Evolutionary conservation across 2,329 filamentous ascomycete genomes (phyloP).

Genomic region (Colletotrichum siamense): DNA sequence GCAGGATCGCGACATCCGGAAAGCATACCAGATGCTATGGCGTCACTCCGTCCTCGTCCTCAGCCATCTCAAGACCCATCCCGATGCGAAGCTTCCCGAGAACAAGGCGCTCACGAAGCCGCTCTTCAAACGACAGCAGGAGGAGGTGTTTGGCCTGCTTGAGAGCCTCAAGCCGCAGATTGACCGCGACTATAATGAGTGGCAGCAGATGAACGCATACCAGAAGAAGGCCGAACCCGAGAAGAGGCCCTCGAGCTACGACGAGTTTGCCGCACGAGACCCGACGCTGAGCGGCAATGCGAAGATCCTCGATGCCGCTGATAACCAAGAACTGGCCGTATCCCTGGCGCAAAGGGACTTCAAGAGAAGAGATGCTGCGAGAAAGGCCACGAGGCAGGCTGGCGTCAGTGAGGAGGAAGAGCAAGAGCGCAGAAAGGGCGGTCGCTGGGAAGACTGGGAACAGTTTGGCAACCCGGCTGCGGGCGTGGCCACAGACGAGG

Average conservation of each 20-base stretch:
- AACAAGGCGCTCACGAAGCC: constrained; percentile 67
- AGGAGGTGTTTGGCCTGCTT: constrained; percentile 68
- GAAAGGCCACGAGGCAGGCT: constrained; percentile 61
- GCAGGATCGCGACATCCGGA: constrained; percentile 82
- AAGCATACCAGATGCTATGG: constrained; percentile 91
- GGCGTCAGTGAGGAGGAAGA: constrained; percentile 64
- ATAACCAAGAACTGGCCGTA: constrained; percentile 78
- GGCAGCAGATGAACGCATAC: constrained; percentile 59
- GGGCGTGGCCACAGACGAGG: constrained; percentile 48
- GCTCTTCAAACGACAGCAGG: constrained; percentile 53
- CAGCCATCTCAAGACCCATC: constrained; percentile 76
- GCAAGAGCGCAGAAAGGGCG: constrained; percentile 53
- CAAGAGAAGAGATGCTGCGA: constrained; percentile 66
- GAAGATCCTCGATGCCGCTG: constrained; percentile 70
- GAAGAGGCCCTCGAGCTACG: constrained; percentile 39
- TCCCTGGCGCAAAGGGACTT: constrained; percentile 78
- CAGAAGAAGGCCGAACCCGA: constrained; percentile 32
- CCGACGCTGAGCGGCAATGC: constrained; percentile 63
- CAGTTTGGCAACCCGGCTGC: constrained; percentile 20
- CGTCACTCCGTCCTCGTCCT: constrained; percentile 87
- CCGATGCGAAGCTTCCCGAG: constrained; percentile 72
- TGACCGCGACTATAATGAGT: constrained; percentile 71
- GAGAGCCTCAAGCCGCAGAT: constrained; percentile 84
- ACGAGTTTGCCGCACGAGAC: constrained; percentile 59
- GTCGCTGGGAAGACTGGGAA: constrained; percentile 49